These are phyloP conservation scores for Psidium guajava DNA, from an alignment of 345 rosid genomes.

Conservation along the genomic window DNA sequence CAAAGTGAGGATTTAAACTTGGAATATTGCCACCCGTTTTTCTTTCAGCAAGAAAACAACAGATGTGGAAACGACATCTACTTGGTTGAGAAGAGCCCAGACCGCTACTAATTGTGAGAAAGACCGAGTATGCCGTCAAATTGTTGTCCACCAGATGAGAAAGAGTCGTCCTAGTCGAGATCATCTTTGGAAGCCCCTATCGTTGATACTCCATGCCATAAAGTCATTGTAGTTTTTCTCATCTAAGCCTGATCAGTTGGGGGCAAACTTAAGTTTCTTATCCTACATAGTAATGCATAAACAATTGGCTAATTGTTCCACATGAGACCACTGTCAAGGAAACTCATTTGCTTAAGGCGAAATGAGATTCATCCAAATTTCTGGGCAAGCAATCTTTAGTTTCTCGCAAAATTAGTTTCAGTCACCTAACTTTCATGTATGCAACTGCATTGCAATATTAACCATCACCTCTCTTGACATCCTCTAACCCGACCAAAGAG, in stretches of 20 bases:
- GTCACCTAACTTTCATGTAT: not conserved
- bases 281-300: not conserved
- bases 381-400: not conserved
- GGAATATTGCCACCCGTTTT: not conserved
- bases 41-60: not conserved
- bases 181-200: not conserved
- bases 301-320: not conserved
- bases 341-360: not conserved
- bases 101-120: not conserved
- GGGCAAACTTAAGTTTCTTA: not conserved
- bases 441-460: not conserved
- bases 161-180: not conserved
- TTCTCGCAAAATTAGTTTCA: not conserved
- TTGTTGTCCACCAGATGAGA: not conserved
- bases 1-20: constrained; percentile 5
- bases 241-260: not conserved
- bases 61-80: not conserved
- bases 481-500: not conserved
- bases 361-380: not conserved
- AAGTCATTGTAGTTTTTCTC: not conserved
- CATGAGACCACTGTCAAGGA: not conserved
- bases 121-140: not conserved
- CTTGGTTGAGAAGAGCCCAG: not conserved
- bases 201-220: not conserved
- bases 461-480: not conserved